These are phyloP conservation scores for Leccinum broughii DNA, from an alignment of 768 basidiomycete genomes.

Conservation along the genomic window DNA sequence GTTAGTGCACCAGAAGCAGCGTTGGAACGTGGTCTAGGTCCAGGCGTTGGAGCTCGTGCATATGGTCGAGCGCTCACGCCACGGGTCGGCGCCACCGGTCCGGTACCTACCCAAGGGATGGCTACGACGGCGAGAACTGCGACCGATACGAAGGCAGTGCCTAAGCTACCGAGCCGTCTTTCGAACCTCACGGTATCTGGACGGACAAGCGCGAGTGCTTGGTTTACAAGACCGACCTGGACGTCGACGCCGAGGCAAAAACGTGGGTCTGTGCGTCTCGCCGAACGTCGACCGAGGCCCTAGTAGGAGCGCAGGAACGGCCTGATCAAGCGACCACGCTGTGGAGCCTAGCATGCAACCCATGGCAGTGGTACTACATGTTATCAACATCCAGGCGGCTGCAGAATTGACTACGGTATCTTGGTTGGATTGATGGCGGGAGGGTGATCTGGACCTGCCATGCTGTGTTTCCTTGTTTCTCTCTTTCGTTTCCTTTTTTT, in stretches of 20 bases:
- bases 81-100: constrained; percentile 18
- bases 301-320: background rate
- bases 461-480: constrained; percentile 7
- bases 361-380: background rate
- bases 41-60: background rate
- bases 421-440: background rate
- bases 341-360: background rate
- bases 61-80: constrained; percentile 9
- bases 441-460: background rate
- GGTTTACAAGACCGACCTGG: constrained; percentile 2
- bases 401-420: background rate
- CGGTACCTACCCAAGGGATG: background rate
- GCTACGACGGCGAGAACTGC: background rate
- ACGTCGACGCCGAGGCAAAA: constrained; percentile 4
- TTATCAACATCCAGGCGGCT: background rate
- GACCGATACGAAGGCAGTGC: background rate
- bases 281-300: constrained; percentile 11
- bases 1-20: background rate
- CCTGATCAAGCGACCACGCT: background rate
- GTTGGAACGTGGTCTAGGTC: background rate
- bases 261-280: constrained; percentile 5
- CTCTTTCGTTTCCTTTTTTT: background rate
- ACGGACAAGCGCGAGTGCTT: constrained; percentile 2
- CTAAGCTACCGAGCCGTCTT: background rate
- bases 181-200: background rate